Evolutionary conservation across 768 basidiomycete species (phyloP), one percentile per base, ranked within the genome.

Genomic region (Boletus coccyginus): DNA sequence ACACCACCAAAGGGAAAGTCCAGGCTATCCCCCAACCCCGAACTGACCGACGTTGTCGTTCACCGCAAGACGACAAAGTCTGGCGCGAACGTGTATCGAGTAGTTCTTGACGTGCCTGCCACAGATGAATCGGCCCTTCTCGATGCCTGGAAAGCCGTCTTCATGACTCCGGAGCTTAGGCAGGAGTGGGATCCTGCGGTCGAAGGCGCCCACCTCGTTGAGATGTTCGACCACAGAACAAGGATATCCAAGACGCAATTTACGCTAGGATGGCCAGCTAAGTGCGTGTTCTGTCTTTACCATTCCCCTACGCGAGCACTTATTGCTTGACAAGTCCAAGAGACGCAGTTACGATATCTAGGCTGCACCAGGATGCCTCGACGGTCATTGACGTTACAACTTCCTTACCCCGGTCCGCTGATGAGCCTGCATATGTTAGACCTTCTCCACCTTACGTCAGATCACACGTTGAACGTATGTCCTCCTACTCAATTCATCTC

Each of bases 181-280:
- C 85, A 88, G 68, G 88, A 92, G 65, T 93, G 94, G 95, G 96
- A 98, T 70, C 92, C 92, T 24, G 88, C 94, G 38, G 96, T 97
- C 17, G 91, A 95, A 61, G 82, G 85, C 45, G 86, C 93, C 1
- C 84, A 84, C 61, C 74, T 93, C 16, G 74, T 98, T 40, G 94
- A 98, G 72, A 78, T 92, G 74, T 83, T 96, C 54, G 95, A 97
- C 72, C 84, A 84, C 40, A 81, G 82, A 58, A 96, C 93, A 9
- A 78, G 94, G 57, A 88, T 99, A 66, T 81, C 82, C 21, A 93
- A 91, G 75, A 97, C 94, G 0, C 91, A 93, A 60, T 98, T 92
- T 69, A 86, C 87, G 8, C 74, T 99, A 11, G 96, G 96, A 1
- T 99, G 96, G 96, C 96, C 96, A 54, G 94, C 94, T 54, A 94